Evolutionary conservation across 1,284 basidiomycete genomes (phyloP).

Genomic region (Fomitopsis pinicola): DNA sequence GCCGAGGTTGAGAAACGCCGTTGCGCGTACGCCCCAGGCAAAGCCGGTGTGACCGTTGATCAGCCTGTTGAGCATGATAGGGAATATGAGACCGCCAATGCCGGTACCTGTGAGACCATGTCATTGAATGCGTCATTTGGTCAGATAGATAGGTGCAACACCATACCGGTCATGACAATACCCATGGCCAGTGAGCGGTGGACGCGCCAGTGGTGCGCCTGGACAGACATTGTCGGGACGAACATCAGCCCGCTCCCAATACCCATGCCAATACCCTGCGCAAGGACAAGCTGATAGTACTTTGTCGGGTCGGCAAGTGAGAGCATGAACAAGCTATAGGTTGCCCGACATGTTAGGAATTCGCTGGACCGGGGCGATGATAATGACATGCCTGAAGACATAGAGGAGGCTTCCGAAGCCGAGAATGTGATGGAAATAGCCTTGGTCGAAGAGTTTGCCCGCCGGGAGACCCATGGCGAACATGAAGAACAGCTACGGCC

Average conservation of each 20-base stretch:
- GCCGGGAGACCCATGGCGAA: slow-evolving; percentile 26
- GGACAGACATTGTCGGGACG: slow-evolving; percentile 10
- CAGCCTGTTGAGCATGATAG: slow-evolving; percentile 28
- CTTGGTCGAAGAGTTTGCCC: slow-evolving; percentile 26
- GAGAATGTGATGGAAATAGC: slow-evolving; percentile 12
- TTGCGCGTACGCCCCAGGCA: slow-evolving; percentile 21
- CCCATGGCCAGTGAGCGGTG: slow-evolving; percentile 15
- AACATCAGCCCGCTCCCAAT: slow-evolving; percentile 38
- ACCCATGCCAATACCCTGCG: slow-evolving; percentile 35
- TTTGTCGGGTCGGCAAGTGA: slow-evolving; percentile 16
- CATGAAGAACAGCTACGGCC: slow-evolving; percentile 7
- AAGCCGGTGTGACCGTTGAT: slow-evolving; percentile 19
- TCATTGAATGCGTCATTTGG: not conserved
- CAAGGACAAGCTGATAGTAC: slow-evolving; percentile 24
- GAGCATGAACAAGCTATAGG: slow-evolving; percentile 23
- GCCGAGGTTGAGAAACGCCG: slow-evolving; percentile 12
- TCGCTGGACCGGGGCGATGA: not conserved
- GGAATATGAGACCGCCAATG: slow-evolving; percentile 22
- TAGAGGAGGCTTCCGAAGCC: slow-evolving; percentile 7
- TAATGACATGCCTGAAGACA: slow-evolving; percentile 8
- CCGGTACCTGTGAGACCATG: slow-evolving; percentile 22
- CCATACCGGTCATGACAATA: slow-evolving; percentile 22
- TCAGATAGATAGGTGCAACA: not conserved
- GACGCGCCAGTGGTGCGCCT: slow-evolving; percentile 12
- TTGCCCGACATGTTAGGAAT: not conserved